phyloP scores from a whole-genome alignment of 129 eudicot species.

The Chrysanthemum seticuspe region DNA sequence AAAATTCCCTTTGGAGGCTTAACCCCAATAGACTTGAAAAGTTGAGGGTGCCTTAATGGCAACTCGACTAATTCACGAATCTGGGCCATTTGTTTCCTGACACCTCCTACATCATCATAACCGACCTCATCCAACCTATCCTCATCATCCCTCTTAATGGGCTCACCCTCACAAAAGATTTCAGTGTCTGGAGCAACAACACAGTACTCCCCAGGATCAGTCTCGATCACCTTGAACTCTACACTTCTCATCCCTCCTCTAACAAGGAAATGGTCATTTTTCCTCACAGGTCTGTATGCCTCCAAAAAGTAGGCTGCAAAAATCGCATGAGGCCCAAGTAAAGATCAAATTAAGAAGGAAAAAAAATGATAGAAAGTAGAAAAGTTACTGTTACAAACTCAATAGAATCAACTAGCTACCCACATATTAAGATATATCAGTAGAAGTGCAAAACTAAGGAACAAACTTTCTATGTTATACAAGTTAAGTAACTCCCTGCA shows the following conservation, averaged over 20 bases:
- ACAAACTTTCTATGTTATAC: not conserved
- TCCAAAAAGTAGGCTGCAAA: slow-evolving; percentile 12
- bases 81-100: slow-evolving; percentile 14
- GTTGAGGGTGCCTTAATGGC: slow-evolving; percentile 16
- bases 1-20: slow-evolving; percentile 9
- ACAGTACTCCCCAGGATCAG: slow-evolving; percentile 8
- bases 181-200: slow-evolving; percentile 15
- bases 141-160: slow-evolving; percentile 8
- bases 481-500: not conserved
- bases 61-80: slow-evolving; percentile 4
- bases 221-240: slow-evolving; percentile 13
- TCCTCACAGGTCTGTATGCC: slow-evolving; percentile 7
- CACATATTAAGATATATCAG: too few relatives aligned
- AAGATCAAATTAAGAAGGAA: not conserved
- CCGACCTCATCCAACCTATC: slow-evolving; percentile 10
- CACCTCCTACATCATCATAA: slow-evolving; percentile 12
- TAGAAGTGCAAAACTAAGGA: not conserved
- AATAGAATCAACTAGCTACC: too few relatives aligned
- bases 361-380: too few relatives aligned
- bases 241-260: slow-evolving; percentile 8
- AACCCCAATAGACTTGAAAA: slow-evolving; percentile 4
- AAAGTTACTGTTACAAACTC: too few relatives aligned
- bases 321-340: not conserved
- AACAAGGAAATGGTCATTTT: slow-evolving; percentile 3
- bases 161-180: slow-evolving; percentile 14